Percentiles rank a stretch among this genome's conserved stretches.
Evolutionary conservation across 768 basidiomycete genomes (phyloP).

Genomic region (Termitomyces sp.): DNA sequence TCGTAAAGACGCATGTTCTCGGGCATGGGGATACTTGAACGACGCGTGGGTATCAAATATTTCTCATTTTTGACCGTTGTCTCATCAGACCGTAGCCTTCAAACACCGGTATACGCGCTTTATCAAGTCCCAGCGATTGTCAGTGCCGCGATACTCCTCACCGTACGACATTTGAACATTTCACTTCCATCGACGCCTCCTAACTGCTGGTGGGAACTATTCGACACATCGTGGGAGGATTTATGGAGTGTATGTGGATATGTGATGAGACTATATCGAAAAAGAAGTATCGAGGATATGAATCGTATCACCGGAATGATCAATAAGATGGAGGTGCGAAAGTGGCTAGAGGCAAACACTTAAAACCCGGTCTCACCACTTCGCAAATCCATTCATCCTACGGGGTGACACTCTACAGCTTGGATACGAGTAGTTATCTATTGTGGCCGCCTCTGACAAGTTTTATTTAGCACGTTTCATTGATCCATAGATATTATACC

Average conservation of each 20-base stretch:
- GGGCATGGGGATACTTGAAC: conserved; percentile 93
- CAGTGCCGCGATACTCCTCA: conserved; percentile 81
- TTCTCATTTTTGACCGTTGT: neutral
- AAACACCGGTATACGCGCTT: conserved; percentile 88
- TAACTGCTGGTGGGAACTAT: conserved; percentile 89
- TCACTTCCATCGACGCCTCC: conserved; percentile 67
- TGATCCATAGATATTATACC: neutral
- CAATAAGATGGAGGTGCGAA: conserved; percentile 72
- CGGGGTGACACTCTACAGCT: neutral
- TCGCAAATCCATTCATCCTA: neutral
- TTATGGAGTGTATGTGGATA: conserved; percentile 81
- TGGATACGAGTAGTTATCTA: neutral
- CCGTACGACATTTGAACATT: conserved; percentile 65
- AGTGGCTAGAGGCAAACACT: conserved; percentile 65
- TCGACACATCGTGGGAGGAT: conserved; percentile 89
- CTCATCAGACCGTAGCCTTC: conserved; percentile 50
- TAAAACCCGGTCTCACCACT: neutral
- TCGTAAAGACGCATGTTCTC: conserved; percentile 61
- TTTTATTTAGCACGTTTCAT: neutral
- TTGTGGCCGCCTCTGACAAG: neutral
- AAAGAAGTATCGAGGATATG: conserved; percentile 40
- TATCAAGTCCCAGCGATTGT: conserved; percentile 90
- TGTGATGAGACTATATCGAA: conserved; percentile 75
- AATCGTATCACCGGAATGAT: conserved; percentile 51
- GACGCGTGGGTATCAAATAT: conserved; percentile 67